phyloP scores from a whole-genome alignment of 1,284 basidiomycete species.

The Fomes fomentarius region DNA sequence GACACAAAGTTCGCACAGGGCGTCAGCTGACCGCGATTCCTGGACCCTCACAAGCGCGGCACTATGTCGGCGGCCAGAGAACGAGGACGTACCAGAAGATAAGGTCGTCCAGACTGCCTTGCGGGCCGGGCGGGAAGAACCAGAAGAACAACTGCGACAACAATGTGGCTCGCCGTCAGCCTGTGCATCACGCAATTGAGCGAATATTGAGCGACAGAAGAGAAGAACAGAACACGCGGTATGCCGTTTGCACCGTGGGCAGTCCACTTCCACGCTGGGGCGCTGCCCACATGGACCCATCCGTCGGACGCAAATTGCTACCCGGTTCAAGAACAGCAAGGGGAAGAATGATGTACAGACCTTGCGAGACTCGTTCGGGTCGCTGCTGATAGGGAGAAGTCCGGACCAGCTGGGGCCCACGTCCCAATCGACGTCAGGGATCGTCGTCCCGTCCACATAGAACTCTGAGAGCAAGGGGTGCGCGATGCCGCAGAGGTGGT shows the following conservation, averaged over 20 bases:
- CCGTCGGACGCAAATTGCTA: no score
- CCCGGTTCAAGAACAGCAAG: no score
- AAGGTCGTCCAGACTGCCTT: slow-evolving; percentile 71
- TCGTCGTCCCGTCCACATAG: slow-evolving; percentile 66
- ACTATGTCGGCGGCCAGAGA: no score
- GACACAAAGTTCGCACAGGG: slow-evolving; percentile 1
- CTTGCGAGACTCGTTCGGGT: slow-evolving; percentile 66
- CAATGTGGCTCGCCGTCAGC: not conserved
- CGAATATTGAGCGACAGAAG: no score
- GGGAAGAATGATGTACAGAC: slow-evolving; percentile 37
- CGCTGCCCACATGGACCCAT: slow-evolving; percentile 5
- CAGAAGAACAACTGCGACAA: slow-evolving; percentile 75
- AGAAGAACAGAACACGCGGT: not conserved
- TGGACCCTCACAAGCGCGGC: no score
- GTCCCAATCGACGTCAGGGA: slow-evolving; percentile 74
- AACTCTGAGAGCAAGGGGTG: slow-evolving; percentile 63
- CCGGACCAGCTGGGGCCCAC: slow-evolving; percentile 79
- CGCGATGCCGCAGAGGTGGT: no score
- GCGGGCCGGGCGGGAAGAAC: slow-evolving; percentile 81
- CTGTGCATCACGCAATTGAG: no score
- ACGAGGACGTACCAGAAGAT: slow-evolving; percentile 61
- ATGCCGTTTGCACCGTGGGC: no score
- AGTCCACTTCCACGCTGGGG: slow-evolving; percentile 4
- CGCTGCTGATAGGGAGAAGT: slow-evolving; percentile 67
- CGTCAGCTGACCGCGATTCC: slow-evolving; percentile 3